phyloP scores from a whole-genome alignment of 2,329 filamentous ascomycete genomes.

The Bipolaris sorokiniana region DNA sequence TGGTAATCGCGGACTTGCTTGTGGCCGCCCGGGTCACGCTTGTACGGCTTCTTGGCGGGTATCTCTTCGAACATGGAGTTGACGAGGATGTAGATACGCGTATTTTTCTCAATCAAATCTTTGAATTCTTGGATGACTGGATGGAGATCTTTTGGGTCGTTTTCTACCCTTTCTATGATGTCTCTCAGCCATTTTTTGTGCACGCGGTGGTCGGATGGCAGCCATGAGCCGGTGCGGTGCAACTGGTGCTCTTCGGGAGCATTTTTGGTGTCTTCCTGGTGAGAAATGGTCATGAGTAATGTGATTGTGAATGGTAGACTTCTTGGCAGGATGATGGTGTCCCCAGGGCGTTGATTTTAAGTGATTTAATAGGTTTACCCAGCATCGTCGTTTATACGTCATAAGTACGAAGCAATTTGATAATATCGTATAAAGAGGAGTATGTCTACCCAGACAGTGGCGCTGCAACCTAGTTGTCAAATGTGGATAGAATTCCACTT shows the following conservation, averaged over 20 bases:
- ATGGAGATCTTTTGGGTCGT: slow-evolving; percentile 58
- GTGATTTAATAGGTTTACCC: neutral
- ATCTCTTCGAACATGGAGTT: slow-evolving; percentile 72
- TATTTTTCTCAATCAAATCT: slow-evolving; percentile 67
- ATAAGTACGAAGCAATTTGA: neutral
- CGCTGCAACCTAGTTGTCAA: neutral
- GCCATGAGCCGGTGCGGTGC: slow-evolving; percentile 55
- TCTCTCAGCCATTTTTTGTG: slow-evolving; percentile 68
- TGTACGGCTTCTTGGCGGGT: slow-evolving; percentile 65
- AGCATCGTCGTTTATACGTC: slow-evolving; percentile 7
- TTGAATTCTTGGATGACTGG: slow-evolving; percentile 70
- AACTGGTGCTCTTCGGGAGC: slow-evolving; percentile 27
- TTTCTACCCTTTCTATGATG: slow-evolving; percentile 62
- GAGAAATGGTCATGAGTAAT: slow-evolving; percentile 1
- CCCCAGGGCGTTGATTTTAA: neutral
- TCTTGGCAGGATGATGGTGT: neutral
- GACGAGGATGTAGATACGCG: slow-evolving; percentile 71
- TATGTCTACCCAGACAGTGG: neutral
- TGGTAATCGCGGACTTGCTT: slow-evolving; percentile 69
- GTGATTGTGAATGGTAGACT: neutral
- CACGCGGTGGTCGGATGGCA: slow-evolving; percentile 67
- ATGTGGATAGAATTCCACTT: neutral
- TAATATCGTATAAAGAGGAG: neutral
- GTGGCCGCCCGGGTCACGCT: slow-evolving; percentile 65
- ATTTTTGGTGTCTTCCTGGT: slow-evolving; percentile 22